A percentile compares a stretch with the other conserved stretches of the same genome.
Evolutionary conservation across 805 yeast genomes (phyloP).

Genomic region (Naumovozyma castellii): DNA sequence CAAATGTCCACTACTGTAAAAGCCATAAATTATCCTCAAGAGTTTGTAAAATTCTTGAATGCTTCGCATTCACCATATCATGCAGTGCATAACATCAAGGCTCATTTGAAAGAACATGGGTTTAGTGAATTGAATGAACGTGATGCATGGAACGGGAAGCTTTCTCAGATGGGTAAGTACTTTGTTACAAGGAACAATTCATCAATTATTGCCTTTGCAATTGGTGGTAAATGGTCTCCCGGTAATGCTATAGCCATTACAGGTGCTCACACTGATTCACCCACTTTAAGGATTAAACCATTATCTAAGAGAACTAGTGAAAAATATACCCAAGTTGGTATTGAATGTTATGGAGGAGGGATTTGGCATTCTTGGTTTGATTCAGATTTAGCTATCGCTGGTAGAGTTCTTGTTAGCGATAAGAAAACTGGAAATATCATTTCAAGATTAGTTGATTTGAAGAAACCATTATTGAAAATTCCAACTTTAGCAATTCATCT

Average conservation of each 20-base stretch:
- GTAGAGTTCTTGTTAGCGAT: slow-evolving; percentile 67
- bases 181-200: slow-evolving; percentile 86
- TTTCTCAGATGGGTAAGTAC: slow-evolving; percentile 54
- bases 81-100: slow-evolving; percentile 62
- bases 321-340: slow-evolving; percentile 83
- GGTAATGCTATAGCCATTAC: slow-evolving; percentile 82
- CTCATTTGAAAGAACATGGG: slow-evolving; percentile 48
- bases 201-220: slow-evolving; percentile 77
- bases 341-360: slow-evolving; percentile 92
- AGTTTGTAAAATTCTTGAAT: slow-evolving; percentile 70
- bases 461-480: slow-evolving; percentile 77
- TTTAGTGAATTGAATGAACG: slow-evolving; percentile 68
- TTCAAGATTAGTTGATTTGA: slow-evolving; percentile 66
- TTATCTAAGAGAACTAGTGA: slow-evolving; percentile 58
- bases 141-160: slow-evolving; percentile 51
- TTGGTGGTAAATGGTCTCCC: slow-evolving; percentile 61
- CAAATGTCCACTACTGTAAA: slow-evolving; percentile 11
- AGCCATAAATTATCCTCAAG: slow-evolving; percentile 29
- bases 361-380: slow-evolving; percentile 97
- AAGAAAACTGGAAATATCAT: slow-evolving; percentile 38
- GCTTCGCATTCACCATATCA: slow-evolving; percentile 91
- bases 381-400: slow-evolving; percentile 84
- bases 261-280: slow-evolving; percentile 96
- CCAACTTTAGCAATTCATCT: slow-evolving; percentile 94
- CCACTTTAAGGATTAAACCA: slow-evolving; percentile 83